Conservation (phyloP, 2,329 filamentous ascomycete species). For the Penicillium expansum region DNA sequence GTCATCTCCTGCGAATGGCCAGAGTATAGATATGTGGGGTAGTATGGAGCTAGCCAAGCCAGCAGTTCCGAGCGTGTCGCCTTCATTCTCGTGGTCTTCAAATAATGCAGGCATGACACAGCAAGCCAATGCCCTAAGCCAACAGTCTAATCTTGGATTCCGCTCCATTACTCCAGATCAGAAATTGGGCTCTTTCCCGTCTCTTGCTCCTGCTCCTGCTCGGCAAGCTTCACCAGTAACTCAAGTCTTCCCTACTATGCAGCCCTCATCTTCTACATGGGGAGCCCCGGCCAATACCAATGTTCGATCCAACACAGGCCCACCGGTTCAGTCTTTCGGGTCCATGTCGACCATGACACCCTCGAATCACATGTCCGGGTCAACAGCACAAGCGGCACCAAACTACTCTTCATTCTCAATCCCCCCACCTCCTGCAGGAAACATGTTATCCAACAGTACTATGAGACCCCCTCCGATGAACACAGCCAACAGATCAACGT, state of each 20-base stretch:
- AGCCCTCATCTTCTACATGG: slow-evolving; percentile 30
- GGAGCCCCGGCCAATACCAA: slow-evolving; percentile 19
- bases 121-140: slow-evolving; percentile 19
- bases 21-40: slow-evolving; percentile 35
- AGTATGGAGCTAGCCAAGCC: slow-evolving; percentile 28
- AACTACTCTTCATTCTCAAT: slow-evolving; percentile 43
- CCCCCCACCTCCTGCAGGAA: slow-evolving; percentile 38
- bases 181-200: slow-evolving; percentile 48
- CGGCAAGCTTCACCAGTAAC: slow-evolving; percentile 32
- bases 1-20: slow-evolving; percentile 34
- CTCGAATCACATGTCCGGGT: slow-evolving; percentile 14
- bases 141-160: slow-evolving; percentile 28
- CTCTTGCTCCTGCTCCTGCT: slow-evolving; percentile 46
- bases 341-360: slow-evolving; percentile 28
- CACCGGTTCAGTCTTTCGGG: slow-evolving; percentile 21
- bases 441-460: slow-evolving; percentile 20
- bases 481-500: slow-evolving; percentile 15
- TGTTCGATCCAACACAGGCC: slow-evolving; percentile 17
- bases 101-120: slow-evolving; percentile 20
- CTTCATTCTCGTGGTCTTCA: slow-evolving; percentile 48
- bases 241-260: slow-evolving; percentile 28
- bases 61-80: slow-evolving; percentile 27
- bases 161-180: slow-evolving; percentile 55
- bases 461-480: slow-evolving; percentile 17
- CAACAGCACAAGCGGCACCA: slow-evolving; percentile 21